Evolutionary conservation across 2,329 filamentous ascomycete species (phyloP).

Genomic region (Alternaria alternata): DNA sequence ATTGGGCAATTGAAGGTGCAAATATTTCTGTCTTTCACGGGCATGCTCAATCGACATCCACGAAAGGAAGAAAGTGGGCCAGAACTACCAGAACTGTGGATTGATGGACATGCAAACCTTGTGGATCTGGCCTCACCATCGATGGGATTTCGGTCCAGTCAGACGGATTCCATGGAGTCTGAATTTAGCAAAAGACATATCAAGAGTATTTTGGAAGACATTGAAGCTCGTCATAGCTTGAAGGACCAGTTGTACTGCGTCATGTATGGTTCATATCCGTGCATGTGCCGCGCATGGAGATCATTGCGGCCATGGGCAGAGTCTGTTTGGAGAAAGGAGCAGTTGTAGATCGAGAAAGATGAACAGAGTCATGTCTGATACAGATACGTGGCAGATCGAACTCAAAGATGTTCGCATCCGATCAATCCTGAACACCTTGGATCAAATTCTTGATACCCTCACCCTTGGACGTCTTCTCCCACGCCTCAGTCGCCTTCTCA

Average conservation of each 20-base stretch:
- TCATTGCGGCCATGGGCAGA: not conserved
- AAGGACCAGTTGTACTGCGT: too few relatives aligned
- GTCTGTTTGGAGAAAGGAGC: not conserved
- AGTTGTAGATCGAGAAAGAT: not conserved
- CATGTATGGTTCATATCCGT: not conserved
- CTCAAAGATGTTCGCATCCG: not conserved
- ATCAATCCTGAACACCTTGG: conserved; percentile 34
- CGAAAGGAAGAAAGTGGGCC: too few relatives aligned
- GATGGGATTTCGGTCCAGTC: not conserved
- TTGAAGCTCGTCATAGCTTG: not conserved
- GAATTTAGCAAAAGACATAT: not conserved
- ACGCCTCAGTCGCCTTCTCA: conserved; percentile 40
- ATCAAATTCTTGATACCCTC: conserved; percentile 49
- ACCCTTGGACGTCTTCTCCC: conserved; percentile 42
- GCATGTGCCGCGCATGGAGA: not conserved
- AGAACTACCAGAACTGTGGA: not conserved
- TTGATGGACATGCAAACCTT: not conserved
- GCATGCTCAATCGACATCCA: not conserved
- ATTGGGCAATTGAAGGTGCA: not conserved
- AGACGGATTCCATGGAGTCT: not conserved
- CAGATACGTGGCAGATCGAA: not conserved
- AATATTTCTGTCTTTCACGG: not conserved
- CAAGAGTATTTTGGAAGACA: not conserved
- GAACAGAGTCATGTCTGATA: not conserved
- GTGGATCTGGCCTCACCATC: not conserved